A percentile compares a stretch with the other conserved stretches of the same genome.
Conservation (phyloP, 2,329 filamentous ascomycete species). For the Diaporthe aspalathi region DNA sequence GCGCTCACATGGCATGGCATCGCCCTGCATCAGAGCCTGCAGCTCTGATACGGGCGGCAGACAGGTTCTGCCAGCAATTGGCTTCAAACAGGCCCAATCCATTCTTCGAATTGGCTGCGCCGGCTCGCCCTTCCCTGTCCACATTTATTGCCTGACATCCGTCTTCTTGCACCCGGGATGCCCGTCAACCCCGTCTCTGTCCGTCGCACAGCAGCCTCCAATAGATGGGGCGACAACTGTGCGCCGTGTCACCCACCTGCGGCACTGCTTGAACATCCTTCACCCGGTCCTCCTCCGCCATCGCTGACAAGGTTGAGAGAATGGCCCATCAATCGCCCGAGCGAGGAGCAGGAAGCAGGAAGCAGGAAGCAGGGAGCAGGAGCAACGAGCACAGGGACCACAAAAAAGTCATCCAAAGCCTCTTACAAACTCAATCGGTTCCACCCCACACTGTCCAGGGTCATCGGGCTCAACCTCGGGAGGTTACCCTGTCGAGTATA, state of each 20-base stretch:
- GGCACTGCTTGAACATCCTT: not conserved
- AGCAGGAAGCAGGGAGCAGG: not conserved
- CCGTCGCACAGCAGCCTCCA: not conserved
- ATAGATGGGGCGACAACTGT: not conserved
- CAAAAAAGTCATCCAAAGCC: conserved; percentile 20
- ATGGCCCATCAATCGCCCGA: conserved; percentile 7
- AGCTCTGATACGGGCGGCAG: conserved; percentile 21
- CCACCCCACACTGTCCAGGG: conserved; percentile 20
- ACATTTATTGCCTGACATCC: conserved; percentile 12
- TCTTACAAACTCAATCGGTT: conserved; percentile 20
- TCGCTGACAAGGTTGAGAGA: not conserved
- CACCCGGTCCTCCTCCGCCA: not conserved
- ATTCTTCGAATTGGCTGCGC: conserved; percentile 10
- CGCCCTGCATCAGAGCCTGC: conserved; percentile 25
- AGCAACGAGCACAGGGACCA: too few relatives aligned
- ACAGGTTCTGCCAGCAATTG: conserved; percentile 2
- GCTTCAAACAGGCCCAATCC: conserved; percentile 20
- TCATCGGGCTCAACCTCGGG: not conserved
- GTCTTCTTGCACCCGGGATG: not conserved
- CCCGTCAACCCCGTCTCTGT: not conserved
- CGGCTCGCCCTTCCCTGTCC: conserved; percentile 9
- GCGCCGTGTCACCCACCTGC: conserved; percentile 4
- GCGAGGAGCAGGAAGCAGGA: not conserved
- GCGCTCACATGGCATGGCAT: conserved; percentile 19
- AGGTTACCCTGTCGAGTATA: not conserved